Evolutionary conservation across 129 eudicot species (phyloP), one percentile per base, ranked within the genome.

Genomic region (Artemisia argyi): DNA sequence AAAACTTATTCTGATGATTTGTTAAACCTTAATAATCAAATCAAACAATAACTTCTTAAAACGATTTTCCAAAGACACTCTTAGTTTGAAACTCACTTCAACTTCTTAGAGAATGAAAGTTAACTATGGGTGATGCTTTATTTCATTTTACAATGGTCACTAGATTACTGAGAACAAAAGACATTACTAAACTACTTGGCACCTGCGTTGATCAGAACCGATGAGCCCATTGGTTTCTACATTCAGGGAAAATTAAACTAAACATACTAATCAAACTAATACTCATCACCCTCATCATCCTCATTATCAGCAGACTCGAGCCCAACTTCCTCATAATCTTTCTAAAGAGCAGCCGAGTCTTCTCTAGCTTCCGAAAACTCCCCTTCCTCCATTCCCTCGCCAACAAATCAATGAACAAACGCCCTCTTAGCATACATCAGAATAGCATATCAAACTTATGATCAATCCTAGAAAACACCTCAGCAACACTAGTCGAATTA

Each of bases 401-500:
- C 96, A 30, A 86, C 92, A 68, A 84, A 89, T 92, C 92, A 89
- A 42, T 89, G 96, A 35, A 86, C 92, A 42, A 89, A 89, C 0
- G 96, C 96, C 20, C 96, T 53, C 83, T 89, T 86, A 0, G 92
- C 88, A 3, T 89, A 89, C 92, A 89, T 89, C 77, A 89, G 12
- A 72, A n/a, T n/a, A n/a, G n/a, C n/a, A n/a, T n/a, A n/a, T 89
- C 96, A 32, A 89, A 86, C 89, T 84, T 89, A 75, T 82, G 89
- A 78, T 89, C 96, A 66, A 89, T 89, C 69, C 92, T 89, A 0
- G 92, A 89, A 64, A 86, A 89, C 74, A 86, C 96, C 78, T 89
- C 92, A 56, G 90, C 96, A 53, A 89, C 92, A 60, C 92, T 89
- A n/a, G 96, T 89, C n/a, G 96, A 86, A 80, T 89, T 89, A 1